These are phyloP conservation scores for Brassica incana DNA, from an alignment of 345 rosid genomes.

Conservation along the genomic window DNA sequence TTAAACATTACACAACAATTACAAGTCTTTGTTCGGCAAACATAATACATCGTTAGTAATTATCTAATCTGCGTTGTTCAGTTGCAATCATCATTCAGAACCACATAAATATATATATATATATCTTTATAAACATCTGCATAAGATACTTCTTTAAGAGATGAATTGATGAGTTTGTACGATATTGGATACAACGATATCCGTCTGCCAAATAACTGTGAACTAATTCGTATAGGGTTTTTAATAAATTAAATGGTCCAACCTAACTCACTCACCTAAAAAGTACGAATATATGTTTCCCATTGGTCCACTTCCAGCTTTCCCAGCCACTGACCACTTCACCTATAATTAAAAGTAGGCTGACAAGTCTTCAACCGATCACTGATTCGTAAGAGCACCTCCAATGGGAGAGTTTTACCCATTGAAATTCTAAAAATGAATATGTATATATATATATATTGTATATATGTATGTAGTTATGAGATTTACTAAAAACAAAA, in stretches of 20 bases:
- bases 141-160: neutral
- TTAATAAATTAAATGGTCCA: slow-evolving; percentile 16
- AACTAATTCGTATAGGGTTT: neutral
- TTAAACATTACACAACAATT: neutral
- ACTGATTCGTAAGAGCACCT: slow-evolving; percentile 16
- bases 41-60: neutral
- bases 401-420: no score
- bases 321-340: slow-evolving; percentile 30
- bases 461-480: no score
- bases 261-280: slow-evolving; percentile 25
- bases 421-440: no score
- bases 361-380: slow-evolving; percentile 31
- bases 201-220: neutral
- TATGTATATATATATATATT: no score
- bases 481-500: no score
- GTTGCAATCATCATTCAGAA: neutral
- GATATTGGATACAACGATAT: slow-evolving; percentile 19
- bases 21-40: neutral
- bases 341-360: slow-evolving; percentile 25
- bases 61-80: neutral
- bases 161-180: neutral
- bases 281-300: slow-evolving; percentile 25
- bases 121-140: neutral
- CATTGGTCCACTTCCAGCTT: slow-evolving; percentile 33
- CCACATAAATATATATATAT: neutral